phyloP scores from a whole-genome alignment of 2,329 filamentous ascomycete species.

The Gyromitra esculenta region DNA sequence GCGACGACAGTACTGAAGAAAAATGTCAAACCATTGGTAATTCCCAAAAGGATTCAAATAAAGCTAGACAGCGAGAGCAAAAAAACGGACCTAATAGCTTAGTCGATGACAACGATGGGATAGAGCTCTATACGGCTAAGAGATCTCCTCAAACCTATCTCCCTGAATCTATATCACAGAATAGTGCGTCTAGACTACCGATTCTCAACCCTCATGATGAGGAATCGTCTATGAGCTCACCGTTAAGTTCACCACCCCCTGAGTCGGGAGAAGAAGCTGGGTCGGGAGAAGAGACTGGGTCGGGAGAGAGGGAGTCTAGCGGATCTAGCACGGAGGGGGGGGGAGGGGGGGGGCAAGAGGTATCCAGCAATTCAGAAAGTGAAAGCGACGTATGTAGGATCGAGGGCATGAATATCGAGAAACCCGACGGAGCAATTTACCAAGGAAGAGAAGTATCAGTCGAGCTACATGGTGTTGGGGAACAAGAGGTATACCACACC shows the following conservation, averaged over 20 bases:
- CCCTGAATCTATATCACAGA: neutral
- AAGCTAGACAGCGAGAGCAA: neutral
- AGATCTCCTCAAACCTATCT: neutral
- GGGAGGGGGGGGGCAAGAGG: neutral
- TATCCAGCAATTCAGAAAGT: neutral
- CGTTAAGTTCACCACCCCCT: conserved; percentile 12
- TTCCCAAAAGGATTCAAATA: neutral
- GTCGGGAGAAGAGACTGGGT: too few relatives aligned
- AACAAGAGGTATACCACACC: neutral
- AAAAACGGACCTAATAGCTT: neutral
- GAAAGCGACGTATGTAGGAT: neutral
- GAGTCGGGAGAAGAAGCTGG: neutral
- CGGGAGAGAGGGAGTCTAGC: too few relatives aligned
- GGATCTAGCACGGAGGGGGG: neutral
- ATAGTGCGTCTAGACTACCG: neutral
- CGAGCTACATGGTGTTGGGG: neutral
- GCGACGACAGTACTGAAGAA: neutral
- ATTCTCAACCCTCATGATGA: neutral
- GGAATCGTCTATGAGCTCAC: neutral
- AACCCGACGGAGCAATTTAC: too few relatives aligned
- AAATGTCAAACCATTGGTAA: neutral
- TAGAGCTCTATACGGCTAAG: neutral
- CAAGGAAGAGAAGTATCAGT: neutral
- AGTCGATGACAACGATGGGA: too few relatives aligned
- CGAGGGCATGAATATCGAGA: neutral